Evolutionary conservation across 441 rosid species (phyloP).

Genomic region (Adansonia rubrostipa): DNA sequence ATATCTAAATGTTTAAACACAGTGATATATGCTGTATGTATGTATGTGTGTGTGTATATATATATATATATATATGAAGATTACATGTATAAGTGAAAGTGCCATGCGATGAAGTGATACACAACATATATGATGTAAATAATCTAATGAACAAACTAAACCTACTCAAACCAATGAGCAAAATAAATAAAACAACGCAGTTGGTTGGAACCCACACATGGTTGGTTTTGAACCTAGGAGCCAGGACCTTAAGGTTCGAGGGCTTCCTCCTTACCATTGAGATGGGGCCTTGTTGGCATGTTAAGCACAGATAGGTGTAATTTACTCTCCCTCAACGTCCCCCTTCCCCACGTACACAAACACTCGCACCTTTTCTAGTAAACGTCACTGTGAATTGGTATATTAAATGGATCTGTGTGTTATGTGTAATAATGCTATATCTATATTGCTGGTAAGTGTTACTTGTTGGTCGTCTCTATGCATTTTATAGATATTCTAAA

Average conservation of each 20-base stretch:
- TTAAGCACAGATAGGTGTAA: neutral
- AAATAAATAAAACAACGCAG: neutral
- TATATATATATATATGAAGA: neutral
- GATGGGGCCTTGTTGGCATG: neutral
- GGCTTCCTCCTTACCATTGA: neutral
- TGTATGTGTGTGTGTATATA: too few relatives aligned
- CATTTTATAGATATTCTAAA: neutral
- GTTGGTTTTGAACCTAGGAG: neutral
- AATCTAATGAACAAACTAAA: neutral
- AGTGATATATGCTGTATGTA: too few relatives aligned
- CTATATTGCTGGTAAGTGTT: neutral
- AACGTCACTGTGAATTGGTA: neutral
- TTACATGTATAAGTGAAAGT: neutral
- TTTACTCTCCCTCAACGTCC: neutral
- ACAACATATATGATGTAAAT: neutral
- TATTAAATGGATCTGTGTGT: neutral
- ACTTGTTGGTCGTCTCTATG: neutral
- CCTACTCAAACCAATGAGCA: neutral
- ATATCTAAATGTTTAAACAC: neutral
- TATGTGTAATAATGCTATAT: neutral
- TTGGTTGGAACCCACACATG: neutral
- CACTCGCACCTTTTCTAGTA: neutral
- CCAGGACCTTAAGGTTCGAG: neutral
- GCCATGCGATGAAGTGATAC: neutral
- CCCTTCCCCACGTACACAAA: neutral